Base-by-base conservation (phyloP, 306 rosid species). In the Cicer chorassanicum region DNA sequence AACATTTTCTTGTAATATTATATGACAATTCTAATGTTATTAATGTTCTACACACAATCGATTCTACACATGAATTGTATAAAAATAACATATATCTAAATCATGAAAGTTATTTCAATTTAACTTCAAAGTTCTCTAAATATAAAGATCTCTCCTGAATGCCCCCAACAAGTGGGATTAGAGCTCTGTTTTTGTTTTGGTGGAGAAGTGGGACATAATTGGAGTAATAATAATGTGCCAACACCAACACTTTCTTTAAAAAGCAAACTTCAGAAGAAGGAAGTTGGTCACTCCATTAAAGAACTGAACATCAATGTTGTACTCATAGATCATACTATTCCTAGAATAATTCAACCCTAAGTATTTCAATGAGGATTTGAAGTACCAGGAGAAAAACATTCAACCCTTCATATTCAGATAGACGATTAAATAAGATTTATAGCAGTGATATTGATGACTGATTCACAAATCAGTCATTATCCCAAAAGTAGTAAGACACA, bases 281-380 rank as follows among this genome's bases (percentile, higher is more conserved):
- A 81, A 43, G 65, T 64, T 71, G 85, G 48, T 45, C 71, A 55
- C 9, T 81, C 78, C 78, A 11, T 81, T 6, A 81, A 65, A 76
- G 74, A 76, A 38, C 12, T 70, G 8, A 81, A 81, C 14, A 63
- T 78, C 62, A 74, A 61, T 74, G 80, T 81, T 64, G 78, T 81
- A 14, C 78, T 81, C 41, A 71, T 81, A 14, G 85, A 76, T 55
- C 75, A 71, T 45, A 55, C 67, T 36, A 76, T 55, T 43, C 78
- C 81, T 4, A 81, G 71, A 71, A 70, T 81, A 65, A 73, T 81
- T 24, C 76, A 76, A 81, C 55, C 71, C 73, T 12, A 13, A 34
- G 53, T 34, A 70, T 19, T 55, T 65, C 16, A 11, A 45, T 6
- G 63, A 81, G 59, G 75, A 81, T 69, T 45, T 45, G 10, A 56